phyloP scores from a whole-genome alignment of 2,329 filamentous ascomycete genomes.

The Gaeumannomyces tritici region DNA sequence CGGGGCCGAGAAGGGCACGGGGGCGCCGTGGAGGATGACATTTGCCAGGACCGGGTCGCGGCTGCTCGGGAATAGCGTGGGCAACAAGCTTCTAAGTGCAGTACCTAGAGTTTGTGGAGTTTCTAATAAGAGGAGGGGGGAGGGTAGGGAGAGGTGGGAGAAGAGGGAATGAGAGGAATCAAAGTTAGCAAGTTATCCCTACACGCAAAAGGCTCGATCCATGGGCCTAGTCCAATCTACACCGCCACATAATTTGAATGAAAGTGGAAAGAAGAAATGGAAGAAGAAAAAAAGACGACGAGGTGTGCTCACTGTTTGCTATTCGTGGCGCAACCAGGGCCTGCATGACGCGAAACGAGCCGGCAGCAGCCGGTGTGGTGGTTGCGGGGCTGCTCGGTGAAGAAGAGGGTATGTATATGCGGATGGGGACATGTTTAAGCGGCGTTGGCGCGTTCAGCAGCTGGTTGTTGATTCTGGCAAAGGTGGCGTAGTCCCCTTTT shows the following conservation, averaged over 20 bases:
- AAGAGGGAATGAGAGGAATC: not conserved
- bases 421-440: conserved; percentile 75
- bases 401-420: conserved; percentile 70
- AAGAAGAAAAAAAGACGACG: conserved; percentile 1
- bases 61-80: conserved; percentile 77
- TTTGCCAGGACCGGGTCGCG: conserved; percentile 76
- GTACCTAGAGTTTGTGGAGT: conserved; percentile 55
- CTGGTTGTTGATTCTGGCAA: conserved; percentile 63
- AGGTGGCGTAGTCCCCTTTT: conserved; percentile 62
- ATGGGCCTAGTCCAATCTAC: not conserved
- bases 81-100: conserved; percentile 66
- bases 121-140: not conserved
- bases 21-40: conserved; percentile 75
- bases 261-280: not conserved
- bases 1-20: conserved; percentile 69
- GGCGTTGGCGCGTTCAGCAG: conserved; percentile 67
- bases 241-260: not conserved
- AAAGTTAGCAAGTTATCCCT: not conserved
- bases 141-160: not conserved
- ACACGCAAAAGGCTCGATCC: not conserved
- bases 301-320: conserved; percentile 21
- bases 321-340: conserved; percentile 50
- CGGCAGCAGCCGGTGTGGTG: conserved; percentile 17
- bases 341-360: conserved; percentile 65
- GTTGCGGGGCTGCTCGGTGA: conserved; percentile 31